These are phyloP conservation scores for Chenopodium berlandieri DNA, from an alignment of 148 eudicot species.

Conservation along the genomic window DNA sequence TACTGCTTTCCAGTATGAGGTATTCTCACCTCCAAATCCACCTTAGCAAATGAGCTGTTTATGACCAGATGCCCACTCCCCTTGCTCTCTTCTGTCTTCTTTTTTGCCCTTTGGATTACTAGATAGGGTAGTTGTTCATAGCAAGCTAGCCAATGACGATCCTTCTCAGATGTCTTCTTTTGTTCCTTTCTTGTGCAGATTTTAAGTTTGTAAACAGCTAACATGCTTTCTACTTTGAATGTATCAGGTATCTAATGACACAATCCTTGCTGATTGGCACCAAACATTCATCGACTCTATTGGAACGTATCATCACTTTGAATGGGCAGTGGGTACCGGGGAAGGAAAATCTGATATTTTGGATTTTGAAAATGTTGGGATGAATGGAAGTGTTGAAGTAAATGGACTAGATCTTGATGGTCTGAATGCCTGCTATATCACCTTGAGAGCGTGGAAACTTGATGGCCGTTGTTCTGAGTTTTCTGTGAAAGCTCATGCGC, in stretches of 20 bases:
- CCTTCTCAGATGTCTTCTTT: neutral
- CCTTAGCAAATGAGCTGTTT: neutral
- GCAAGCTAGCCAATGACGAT: conserved; percentile 3
- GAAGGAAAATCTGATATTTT: conserved; percentile 93
- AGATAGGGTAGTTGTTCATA: neutral
- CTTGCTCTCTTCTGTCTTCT: neutral
- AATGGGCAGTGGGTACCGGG: conserved; percentile 95
- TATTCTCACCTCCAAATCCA: conserved; percentile 22
- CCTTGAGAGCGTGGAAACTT: conserved; percentile 82
- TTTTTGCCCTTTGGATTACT: neutral
- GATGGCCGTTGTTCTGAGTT: conserved; percentile 75
- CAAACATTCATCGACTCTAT: conserved; percentile 70
- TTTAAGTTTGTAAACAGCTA: neutral
- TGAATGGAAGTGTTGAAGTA: conserved; percentile 69
- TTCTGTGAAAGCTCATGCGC: conserved; percentile 92
- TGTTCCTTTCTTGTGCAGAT: conserved; percentile 1
- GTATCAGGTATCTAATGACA: conserved; percentile 72
- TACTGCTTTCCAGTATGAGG: conserved; percentile 92
- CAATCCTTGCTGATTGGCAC: conserved; percentile 91
- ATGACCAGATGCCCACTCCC: neutral
- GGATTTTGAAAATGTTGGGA: conserved; percentile 92
- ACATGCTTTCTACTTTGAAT: conserved; percentile 11
- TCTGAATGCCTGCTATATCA: conserved; percentile 79
- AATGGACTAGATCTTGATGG: conserved; percentile 79
- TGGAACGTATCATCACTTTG: conserved; percentile 85